These are phyloP conservation scores for Herpetomonas samuelpessoai DNA, from an alignment of 208 protist species.

Conservation along the genomic window DNA sequence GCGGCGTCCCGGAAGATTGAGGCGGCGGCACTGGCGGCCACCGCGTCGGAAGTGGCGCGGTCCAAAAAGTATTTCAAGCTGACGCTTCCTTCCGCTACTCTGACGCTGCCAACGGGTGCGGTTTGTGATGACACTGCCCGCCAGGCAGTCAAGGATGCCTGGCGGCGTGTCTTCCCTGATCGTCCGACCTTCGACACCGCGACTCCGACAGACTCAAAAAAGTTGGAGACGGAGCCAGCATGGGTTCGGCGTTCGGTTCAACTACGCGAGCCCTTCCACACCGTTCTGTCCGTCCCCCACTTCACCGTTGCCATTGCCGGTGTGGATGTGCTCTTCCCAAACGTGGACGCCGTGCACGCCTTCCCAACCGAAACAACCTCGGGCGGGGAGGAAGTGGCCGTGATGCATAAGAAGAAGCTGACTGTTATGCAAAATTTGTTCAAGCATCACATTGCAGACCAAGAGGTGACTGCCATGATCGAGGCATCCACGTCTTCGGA, in stretches of 20 bases:
- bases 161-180: slow-evolving; percentile 1
- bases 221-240: no score
- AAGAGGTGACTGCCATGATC: neutral
- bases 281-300: slow-evolving; percentile 3
- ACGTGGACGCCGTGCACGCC: neutral
- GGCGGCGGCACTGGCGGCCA: neutral
- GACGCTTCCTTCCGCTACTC: neutral
- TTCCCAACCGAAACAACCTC: neutral
- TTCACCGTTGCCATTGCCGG: neutral
- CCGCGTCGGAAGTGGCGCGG: neutral
- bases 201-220: no score
- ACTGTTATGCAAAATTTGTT: neutral
- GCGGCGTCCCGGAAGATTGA: neutral
- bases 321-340: slow-evolving; percentile 2
- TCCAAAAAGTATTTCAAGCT: slow-evolving; percentile 1
- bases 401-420: neutral
- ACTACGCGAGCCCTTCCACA: no score
- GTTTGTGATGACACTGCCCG: neutral
- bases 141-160: neutral
- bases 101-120: neutral
- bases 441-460: neutral
- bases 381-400: neutral
- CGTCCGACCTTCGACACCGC: no score
- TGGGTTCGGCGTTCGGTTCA: no score
- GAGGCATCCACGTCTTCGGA: no score